phyloP scores from a whole-genome alignment of 2,329 filamentous ascomycete genomes.

The Acrocalymma vagum region DNA sequence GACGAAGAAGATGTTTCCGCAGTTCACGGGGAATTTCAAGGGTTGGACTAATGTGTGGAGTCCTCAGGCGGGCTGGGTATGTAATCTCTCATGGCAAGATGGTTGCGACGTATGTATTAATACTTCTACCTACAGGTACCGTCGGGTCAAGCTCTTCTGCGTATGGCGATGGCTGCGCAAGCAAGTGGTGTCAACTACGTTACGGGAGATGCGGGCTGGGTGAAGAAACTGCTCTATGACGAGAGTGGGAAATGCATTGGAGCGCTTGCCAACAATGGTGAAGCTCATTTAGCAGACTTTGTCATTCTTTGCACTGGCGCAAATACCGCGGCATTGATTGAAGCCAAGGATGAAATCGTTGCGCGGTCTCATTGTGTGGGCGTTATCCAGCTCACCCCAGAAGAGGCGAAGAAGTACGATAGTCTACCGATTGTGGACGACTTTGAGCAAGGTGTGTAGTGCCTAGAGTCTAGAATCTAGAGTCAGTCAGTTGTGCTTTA shows the following conservation, averaged over 20 bases:
- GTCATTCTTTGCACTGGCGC: conserved; percentile 23
- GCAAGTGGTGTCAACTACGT: conserved; percentile 18
- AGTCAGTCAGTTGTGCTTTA: too few species aligned
- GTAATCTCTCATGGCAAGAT: too few species aligned
- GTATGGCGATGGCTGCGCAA: conserved; percentile 16
- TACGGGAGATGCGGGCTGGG: conserved; percentile 18
- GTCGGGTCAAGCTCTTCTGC: conserved; percentile 12
- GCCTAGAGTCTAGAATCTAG: too few species aligned
- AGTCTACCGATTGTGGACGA: conserved; percentile 31
- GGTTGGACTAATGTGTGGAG: conserved; percentile 30
- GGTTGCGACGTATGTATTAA: too few species aligned
- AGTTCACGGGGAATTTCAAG: conserved; percentile 16
- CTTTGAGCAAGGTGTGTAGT: conserved; percentile 25
- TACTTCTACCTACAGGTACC: too few species aligned
- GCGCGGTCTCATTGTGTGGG: conserved; percentile 32
- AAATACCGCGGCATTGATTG: conserved; percentile 16
- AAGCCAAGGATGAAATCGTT: conserved; percentile 25
- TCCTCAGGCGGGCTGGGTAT: conserved; percentile 27
- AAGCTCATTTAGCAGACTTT: conserved; percentile 14
- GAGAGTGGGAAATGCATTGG: conserved; percentile 10
- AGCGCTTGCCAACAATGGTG: conserved; percentile 14
- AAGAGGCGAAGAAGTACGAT: conserved; percentile 33
- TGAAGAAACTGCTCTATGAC: conserved; percentile 12
- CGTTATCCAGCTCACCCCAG: conserved; percentile 33
- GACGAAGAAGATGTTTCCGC: conserved; percentile 15